phyloP scores from a whole-genome alignment of 2,329 filamentous ascomycete species.

The Verticillium longisporum region DNA sequence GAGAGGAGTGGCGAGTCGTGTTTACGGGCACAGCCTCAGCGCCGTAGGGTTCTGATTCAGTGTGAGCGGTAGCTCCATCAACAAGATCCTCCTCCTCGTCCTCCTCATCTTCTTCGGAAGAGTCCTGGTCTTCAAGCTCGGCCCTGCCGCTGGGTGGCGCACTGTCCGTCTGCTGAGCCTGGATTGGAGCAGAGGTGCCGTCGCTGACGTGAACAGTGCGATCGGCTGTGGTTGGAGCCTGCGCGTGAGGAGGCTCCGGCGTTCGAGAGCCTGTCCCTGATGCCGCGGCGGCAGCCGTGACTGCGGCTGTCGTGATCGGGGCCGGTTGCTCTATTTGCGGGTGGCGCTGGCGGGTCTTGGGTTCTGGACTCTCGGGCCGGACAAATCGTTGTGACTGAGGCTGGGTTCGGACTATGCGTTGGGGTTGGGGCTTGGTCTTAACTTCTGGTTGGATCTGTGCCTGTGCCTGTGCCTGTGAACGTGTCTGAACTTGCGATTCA shows the following conservation, averaged over 20 bases:
- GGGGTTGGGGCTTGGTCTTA: not conserved
- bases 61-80: slow-evolving; percentile 9
- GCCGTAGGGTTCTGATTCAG: slow-evolving; percentile 14
- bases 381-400: not conserved
- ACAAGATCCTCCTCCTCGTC: slow-evolving; percentile 5
- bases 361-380: not conserved
- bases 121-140: slow-evolving; percentile 38
- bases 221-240: not conserved
- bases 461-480: slow-evolving; percentile 4
- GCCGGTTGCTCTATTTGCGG: slow-evolving; percentile 4
- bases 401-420: not conserved
- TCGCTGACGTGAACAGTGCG: slow-evolving; percentile 5
- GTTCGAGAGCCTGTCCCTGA: not conserved
- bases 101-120: slow-evolving; percentile 30
- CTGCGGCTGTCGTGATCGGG: not conserved
- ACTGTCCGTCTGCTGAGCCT: not conserved
- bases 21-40: slow-evolving; percentile 28
- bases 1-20: slow-evolving; percentile 2
- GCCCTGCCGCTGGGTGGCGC: slow-evolving; percentile 24
- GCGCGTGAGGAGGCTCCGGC: not conserved
- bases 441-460: not conserved
- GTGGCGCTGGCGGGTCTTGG: not conserved
- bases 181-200: slow-evolving; percentile 2
- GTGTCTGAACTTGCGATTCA: slow-evolving; percentile 6
- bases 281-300: not conserved